These are phyloP conservation scores for Huiozyma naganishii DNA, from an alignment of 805 yeast genomes.

Conservation along the genomic window DNA sequence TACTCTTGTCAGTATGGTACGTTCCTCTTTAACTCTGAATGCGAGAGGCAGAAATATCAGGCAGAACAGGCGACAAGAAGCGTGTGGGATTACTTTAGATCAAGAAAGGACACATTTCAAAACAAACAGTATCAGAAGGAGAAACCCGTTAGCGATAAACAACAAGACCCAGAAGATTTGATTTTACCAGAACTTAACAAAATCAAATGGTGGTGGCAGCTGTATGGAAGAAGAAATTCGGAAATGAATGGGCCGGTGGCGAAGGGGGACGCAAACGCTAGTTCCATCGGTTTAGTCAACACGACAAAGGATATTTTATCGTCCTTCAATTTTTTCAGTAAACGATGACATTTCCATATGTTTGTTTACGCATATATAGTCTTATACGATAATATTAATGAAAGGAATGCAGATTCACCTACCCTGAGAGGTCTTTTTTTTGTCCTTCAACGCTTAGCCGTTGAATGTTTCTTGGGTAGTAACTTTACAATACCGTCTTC, in stretches of 20 bases:
- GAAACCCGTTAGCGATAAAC: slow-evolving; percentile 22
- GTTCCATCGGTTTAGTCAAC: neutral
- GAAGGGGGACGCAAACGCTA: too few relatives aligned
- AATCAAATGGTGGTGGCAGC: slow-evolving; percentile 83
- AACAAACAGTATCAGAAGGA: slow-evolving; percentile 34
- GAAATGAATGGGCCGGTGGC: slow-evolving; percentile 38
- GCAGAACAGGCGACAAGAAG: slow-evolving; percentile 48
- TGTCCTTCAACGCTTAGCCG: neutral
- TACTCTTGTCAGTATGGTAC: slow-evolving; percentile 95
- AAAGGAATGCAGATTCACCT: neutral
- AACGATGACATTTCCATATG: neutral
- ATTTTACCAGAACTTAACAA: slow-evolving; percentile 39
- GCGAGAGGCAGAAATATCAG: slow-evolving; percentile 40
- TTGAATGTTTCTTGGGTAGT: slow-evolving; percentile 2
- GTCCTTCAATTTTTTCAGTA: slow-evolving; percentile 2
- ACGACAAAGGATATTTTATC: slow-evolving; percentile 6
- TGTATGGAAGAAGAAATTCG: slow-evolving; percentile 65
- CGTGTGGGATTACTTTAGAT: slow-evolving; percentile 89
- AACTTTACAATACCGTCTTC: slow-evolving; percentile 29
- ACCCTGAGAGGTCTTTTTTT: too few relatives aligned
- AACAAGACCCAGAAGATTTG: slow-evolving; percentile 25
- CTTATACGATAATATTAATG: neutral
- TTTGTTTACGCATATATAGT: neutral
- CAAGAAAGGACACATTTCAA: slow-evolving; percentile 59
- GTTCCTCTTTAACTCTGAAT: slow-evolving; percentile 67